Evolutionary conservation across 2,329 filamentous ascomycete genomes (phyloP).

Genomic region (Coniochaeta prunicola): DNA sequence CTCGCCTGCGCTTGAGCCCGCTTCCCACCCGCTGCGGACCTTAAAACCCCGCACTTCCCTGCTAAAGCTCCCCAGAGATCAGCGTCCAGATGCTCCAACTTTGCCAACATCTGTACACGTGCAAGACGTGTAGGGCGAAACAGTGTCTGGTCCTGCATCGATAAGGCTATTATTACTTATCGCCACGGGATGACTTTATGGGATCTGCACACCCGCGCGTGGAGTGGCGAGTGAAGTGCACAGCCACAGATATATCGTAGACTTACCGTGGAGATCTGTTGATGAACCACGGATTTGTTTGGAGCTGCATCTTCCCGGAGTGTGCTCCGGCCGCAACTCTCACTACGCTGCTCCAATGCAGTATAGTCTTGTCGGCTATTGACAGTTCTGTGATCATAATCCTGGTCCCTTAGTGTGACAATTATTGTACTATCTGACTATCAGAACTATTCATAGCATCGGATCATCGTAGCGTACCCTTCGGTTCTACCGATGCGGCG

Average conservation of each 20-base stretch:
- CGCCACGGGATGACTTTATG: not conserved
- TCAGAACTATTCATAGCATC: not conserved
- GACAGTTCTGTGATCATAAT: not conserved
- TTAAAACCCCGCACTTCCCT: not conserved
- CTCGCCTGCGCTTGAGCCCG: not conserved
- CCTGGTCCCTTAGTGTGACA: not conserved
- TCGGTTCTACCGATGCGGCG: not conserved
- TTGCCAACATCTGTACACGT: not conserved
- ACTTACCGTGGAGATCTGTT: not conserved
- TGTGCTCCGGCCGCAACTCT: not conserved
- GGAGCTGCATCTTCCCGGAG: not conserved
- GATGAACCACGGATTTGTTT: not conserved
- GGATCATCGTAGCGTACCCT: not conserved
- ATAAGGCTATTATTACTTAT: not conserved
- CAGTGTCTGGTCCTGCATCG: not conserved
- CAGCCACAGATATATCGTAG: not conserved
- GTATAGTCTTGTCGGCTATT: not conserved
- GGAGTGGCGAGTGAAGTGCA: not conserved
- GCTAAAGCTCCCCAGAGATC: not conserved
- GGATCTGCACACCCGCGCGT: not conserved
- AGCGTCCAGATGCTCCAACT: not conserved
- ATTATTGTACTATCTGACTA: not conserved
- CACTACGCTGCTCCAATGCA: not conserved
- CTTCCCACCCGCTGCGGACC: not conserved
- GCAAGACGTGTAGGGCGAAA: not conserved